A percentile compares a stretch with the other conserved stretches of the same genome.
Conservation (phyloP, 2,329 filamentous ascomycete species). For the Aureobasidium uvarum region DNA sequence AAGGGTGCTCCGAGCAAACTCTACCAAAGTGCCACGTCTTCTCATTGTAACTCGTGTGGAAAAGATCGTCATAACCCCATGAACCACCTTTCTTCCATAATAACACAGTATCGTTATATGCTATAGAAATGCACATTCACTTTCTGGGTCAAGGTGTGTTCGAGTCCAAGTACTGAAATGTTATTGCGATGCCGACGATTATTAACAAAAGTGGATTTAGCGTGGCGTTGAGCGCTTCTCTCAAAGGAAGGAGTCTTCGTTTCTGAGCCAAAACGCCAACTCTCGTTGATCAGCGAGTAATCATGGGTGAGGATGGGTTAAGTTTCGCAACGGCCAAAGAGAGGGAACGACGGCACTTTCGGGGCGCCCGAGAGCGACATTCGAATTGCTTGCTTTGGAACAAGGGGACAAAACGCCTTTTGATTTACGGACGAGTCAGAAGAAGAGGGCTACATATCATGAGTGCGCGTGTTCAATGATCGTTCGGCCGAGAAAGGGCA, state of each 20-base stretch:
- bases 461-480: neutral
- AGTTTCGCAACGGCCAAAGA: neutral
- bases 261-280: neutral
- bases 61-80: no score
- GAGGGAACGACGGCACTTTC: neutral
- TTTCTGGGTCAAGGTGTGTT: no score
- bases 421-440: neutral
- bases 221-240: neutral
- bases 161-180: no score
- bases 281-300: neutral
- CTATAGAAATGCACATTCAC: no score
- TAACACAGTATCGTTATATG: no score
- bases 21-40: neutral
- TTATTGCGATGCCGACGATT: no score
- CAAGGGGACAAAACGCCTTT: neutral
- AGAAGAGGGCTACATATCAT: neutral
- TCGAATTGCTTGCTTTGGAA: neutral
- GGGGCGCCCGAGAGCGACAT: slow-evolving; percentile 15
- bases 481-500: slow-evolving; percentile 4
- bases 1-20: neutral
- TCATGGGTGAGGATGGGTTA: neutral
- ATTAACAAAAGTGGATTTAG: no score
- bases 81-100: no score
- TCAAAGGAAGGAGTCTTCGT: neutral
- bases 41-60: neutral